Evolutionary conservation across 371 early-diverging fungal species (phyloP).

Genomic region (Mucor plumbeus): DNA sequence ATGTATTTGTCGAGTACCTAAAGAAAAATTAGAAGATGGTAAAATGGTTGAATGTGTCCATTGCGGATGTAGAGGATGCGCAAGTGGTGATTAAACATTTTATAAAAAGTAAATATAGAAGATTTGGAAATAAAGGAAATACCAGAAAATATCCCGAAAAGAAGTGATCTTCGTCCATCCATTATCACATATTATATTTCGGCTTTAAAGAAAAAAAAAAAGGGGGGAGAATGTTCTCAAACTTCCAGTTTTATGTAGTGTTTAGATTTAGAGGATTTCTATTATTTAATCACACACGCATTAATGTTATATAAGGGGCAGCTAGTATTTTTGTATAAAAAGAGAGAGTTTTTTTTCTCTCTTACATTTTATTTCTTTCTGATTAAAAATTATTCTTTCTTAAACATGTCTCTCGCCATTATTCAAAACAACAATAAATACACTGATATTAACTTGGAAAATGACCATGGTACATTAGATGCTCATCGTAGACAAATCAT

Average conservation of each 20-base stretch:
- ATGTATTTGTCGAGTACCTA: conserved; percentile 98
- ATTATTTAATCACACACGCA: conserved; percentile 12
- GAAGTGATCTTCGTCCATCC: conserved; percentile 13
- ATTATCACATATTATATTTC: not conserved
- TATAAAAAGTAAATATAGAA: conserved; percentile 13
- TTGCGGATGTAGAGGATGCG: conserved; percentile 91
- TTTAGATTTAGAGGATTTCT: conserved; percentile 10
- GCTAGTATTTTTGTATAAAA: conserved; percentile 9
- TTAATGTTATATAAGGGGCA: too few species aligned
- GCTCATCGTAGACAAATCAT: conserved; percentile 46
- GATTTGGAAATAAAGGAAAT: conserved; percentile 9
- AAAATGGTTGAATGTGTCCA: conserved; percentile 92
- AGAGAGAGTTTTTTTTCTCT: not conserved
- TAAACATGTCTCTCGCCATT: conserved; percentile 22
- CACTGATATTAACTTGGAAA: conserved; percentile 9
- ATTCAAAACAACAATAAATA: conserved; percentile 12
- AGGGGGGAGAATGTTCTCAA: conserved; percentile 27
- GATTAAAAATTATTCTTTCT: not conserved
- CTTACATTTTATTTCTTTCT: not conserved
- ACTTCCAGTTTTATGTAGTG: conserved; percentile 21
- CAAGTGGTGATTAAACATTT: conserved; percentile 54
- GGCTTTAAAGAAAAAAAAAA: conserved; percentile 16
- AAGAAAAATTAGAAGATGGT: conserved; percentile 86
- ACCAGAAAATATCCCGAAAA: conserved; percentile 13
- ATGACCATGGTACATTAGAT: conserved; percentile 13